A percentile compares a stretch with the other conserved stretches of the same genome.
phyloP scores from a whole-genome alignment of 2,329 filamentous ascomycete species.

The Sodiomyces alkalinus region DNA sequence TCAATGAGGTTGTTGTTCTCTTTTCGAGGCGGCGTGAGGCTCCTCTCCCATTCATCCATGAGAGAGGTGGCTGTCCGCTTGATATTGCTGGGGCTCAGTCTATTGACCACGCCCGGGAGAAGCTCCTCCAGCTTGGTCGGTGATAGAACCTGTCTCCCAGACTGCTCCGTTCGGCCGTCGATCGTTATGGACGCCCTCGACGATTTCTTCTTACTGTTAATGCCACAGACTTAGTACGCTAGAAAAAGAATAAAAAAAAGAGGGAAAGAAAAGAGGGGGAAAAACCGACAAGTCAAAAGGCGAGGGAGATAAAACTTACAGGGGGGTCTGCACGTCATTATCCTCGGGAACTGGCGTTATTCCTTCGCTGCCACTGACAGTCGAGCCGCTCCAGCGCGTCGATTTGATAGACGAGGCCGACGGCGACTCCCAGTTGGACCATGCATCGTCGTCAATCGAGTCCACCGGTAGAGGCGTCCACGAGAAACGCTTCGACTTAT shows the following conservation, averaged over 20 bases:
- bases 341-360: conserved; percentile 31
- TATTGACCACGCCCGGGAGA: conserved; percentile 56
- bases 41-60: conserved; percentile 86
- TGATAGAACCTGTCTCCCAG: conserved; percentile 11
- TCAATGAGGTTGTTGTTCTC: conserved; percentile 7
- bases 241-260: conserved; percentile 1
- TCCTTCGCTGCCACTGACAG: conserved; percentile 28
- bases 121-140: conserved; percentile 36
- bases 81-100: conserved; percentile 59
- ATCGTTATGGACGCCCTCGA: conserved; percentile 14
- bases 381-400: conserved; percentile 49
- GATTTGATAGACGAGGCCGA: conserved; percentile 33
- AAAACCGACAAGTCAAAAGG: conserved; percentile 1
- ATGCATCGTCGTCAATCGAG: conserved; percentile 44
- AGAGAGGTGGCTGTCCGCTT: conserved; percentile 71
- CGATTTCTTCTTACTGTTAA: conserved; percentile 17
- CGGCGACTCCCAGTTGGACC: conserved; percentile 48
- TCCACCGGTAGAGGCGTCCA: conserved; percentile 44
- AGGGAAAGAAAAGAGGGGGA: conserved; percentile 4
- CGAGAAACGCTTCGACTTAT: conserved; percentile 40
- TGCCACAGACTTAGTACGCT: conserved; percentile 5
- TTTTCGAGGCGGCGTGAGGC: conserved; percentile 36
- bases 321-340: conserved; percentile 27
- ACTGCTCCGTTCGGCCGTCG: conserved; percentile 11
- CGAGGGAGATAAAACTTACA: conserved; percentile 30